Evolutionary conservation across 129 eudicot species (phyloP).

Genomic region (sunflower (Helianthus annuus)): HanXRQr2.0-SUNRISE NC_035445.2:80046457-80046956

Average conservation of each 20-base stretch:
- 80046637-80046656: constrained; percentile 11
- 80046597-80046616: constrained; percentile 34
- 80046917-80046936: constrained; percentile 53
- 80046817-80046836: constrained; percentile 71
- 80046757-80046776: constrained; percentile 57
- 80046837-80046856: constrained; percentile 85
- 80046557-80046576: constrained; percentile 20
- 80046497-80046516: constrained; percentile 20
- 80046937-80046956: constrained; percentile 63
- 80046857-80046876: constrained; percentile 64
- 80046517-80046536: constrained; percentile 16
- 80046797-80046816: constrained; percentile 56
- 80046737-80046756: constrained; percentile 70
- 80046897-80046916: constrained; percentile 60
- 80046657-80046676: constrained; percentile 20
- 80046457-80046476: constrained; percentile 49
- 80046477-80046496: constrained; percentile 33
- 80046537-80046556: constrained; percentile 32
- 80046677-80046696: constrained; percentile 39
- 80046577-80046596: constrained; percentile 39
- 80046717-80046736: constrained; percentile 26
- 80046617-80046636: constrained; percentile 30
- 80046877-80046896: constrained; percentile 62
- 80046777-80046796: constrained; percentile 67
- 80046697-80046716: constrained; percentile 41